Conservation (phyloP, 257 asterid genomes). For the Solanum lignicaule region DNA sequence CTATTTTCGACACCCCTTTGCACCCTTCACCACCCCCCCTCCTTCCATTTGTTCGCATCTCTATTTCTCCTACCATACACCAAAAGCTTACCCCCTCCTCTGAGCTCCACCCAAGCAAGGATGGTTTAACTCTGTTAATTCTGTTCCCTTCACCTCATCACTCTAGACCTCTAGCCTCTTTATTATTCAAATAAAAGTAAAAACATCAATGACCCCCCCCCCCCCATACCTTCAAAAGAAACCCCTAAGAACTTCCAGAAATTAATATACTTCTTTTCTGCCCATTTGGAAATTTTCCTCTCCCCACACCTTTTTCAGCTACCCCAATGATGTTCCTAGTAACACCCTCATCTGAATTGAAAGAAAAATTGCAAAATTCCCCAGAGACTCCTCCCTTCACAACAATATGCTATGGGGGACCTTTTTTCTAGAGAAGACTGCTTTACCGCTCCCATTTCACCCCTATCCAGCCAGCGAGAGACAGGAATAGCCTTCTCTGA, state of each 20-base stretch:
- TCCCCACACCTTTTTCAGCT: background rate
- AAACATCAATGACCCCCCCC: background rate
- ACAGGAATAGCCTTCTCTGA: background rate
- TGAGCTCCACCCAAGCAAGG: background rate
- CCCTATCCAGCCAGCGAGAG: background rate
- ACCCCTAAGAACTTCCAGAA: background rate
- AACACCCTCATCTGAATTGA: background rate
- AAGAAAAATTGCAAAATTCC: background rate
- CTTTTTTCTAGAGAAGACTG: background rate
- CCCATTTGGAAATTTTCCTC: background rate
- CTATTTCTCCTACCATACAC: background rate
- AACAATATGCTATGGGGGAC: background rate
- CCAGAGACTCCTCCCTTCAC: background rate
- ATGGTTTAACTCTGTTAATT: background rate
- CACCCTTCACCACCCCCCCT: background rate
- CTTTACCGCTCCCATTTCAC: background rate
- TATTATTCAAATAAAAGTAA: background rate
- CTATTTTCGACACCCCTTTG: background rate
- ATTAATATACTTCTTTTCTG: background rate
- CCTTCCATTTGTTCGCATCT: background rate
- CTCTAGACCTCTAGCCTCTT: background rate
- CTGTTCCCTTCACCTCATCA: background rate
- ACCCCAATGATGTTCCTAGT: background rate
- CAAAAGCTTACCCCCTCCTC: background rate
- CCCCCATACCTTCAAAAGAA: background rate